A percentile compares a stretch with the other conserved stretches of the same genome.
These are phyloP conservation scores for Cryptosporidium viatorum DNA, from an alignment of 169 alveolate genomes.

Conservation along the genomic window DNA sequence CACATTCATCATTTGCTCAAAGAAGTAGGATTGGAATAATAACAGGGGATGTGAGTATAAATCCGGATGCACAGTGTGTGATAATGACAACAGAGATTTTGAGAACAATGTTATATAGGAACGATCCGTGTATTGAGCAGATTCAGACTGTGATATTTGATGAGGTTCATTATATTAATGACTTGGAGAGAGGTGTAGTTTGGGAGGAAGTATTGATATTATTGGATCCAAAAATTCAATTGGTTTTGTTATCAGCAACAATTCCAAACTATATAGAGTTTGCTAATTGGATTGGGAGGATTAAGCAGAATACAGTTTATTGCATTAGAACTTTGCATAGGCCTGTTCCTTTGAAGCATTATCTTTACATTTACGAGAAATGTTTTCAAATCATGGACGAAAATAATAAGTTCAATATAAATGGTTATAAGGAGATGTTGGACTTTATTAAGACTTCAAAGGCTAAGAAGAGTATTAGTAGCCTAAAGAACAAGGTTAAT, in stretches of 20 bases:
- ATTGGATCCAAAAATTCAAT: conserved; percentile 92
- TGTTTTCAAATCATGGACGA: conserved; percentile 80
- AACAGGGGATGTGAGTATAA: conserved; percentile 98
- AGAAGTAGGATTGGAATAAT: conserved; percentile 92
- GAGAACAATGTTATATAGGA: conserved; percentile 91
- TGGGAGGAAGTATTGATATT: conserved; percentile 99
- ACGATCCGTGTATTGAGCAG: conserved; percentile 88
- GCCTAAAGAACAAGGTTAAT: conserved; percentile 28
- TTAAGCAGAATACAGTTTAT: conserved; percentile 91
- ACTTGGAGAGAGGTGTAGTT: conserved; percentile 96
- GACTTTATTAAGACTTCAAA: conserved; percentile 32
- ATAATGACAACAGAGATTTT: conserved; percentile 99
- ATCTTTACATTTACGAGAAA: conserved; percentile 86
- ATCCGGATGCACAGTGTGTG: conserved; percentile 95
- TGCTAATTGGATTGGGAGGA: conserved; percentile 98
- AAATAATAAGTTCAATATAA: conserved; percentile 59
- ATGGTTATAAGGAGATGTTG: conserved; percentile 77
- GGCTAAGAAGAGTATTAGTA: conserved; percentile 15
- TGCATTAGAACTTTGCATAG: conserved; percentile 93
- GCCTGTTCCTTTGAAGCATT: conserved; percentile 97
- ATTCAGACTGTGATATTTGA: conserved; percentile 97
- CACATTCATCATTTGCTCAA: conserved; percentile 64
- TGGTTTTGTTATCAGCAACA: conserved; percentile 97
- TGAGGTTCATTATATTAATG: conserved; percentile 98
- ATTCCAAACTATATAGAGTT: conserved; percentile 97